Evolutionary conservation across 2,329 filamentous ascomycete species (phyloP), one percentile per base, ranked within the genome.

Genomic region (Ascochyta pisi): DNA sequence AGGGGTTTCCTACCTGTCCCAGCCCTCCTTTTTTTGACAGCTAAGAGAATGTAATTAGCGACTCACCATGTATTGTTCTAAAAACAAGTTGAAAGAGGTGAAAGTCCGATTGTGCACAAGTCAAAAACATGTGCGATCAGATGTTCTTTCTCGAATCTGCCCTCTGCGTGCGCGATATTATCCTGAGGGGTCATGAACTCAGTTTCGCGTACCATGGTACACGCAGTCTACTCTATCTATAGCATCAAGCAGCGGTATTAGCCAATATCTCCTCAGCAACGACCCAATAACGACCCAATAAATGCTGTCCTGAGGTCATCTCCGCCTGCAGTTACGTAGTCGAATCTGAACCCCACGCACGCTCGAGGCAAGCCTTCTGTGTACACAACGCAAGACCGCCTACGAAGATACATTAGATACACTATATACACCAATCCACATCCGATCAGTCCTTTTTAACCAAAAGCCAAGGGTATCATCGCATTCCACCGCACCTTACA

Each of bases 401-500:
- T 13, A 27, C 29, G 10, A 19, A 5, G n/a, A 12, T 31, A 0
- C 27, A 45, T 41, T 53, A 41, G 7, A 35, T 23, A 50, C 24
- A 44, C 10, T 45, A 40, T 37, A 16, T 49, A 42, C 15, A 35
- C 33, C 33, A 35, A 35, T 44, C 16, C 27, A 23, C 27, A 23
- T 27, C 4, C 3, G 27, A 45, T 22, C n/a, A 42, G 19, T 24
- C 16, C 22, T 38, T 46, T 38, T 31, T 31, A 50, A 46, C n/a
- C 40, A 48, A 43, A 40, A 43, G 37, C 47, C 41, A 40, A 45
- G 58, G 58, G 58, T 61, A 61, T 61, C 47, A 58, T 58, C 42
- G 24, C 45, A 42, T 33, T 43, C 37, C 24, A 40, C 24, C 33
- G 41, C 26, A 6, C 33, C 35, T 58, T 61, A 94, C 90, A 93